A percentile compares a stretch with the other conserved stretches of the same genome.
Conservation (phyloP, 768 basidiomycete species). For the Boletus pseudopeckii region DNA sequence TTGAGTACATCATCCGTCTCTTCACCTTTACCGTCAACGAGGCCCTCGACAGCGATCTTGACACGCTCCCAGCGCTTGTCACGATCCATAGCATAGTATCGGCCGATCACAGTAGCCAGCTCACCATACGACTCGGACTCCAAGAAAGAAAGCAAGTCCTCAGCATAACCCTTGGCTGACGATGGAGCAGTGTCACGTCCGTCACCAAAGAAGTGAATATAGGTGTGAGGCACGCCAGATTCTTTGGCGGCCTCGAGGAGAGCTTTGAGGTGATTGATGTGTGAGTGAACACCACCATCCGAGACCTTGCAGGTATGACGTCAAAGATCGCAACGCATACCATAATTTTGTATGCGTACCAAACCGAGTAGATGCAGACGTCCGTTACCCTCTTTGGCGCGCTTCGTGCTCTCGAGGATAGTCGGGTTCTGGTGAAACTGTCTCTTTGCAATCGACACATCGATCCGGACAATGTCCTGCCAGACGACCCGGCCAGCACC, state of each 20-base stretch:
- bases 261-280: slow-evolving; percentile 86
- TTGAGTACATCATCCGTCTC: slow-evolving; percentile 55
- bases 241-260: slow-evolving; percentile 90
- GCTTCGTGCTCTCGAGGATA: slow-evolving; percentile 71
- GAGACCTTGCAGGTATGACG: slow-evolving; percentile 56
- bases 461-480: slow-evolving; percentile 97
- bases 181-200: slow-evolving; percentile 92
- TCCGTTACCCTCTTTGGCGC: slow-evolving; percentile 79
- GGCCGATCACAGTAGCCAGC: slow-evolving; percentile 79
- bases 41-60: slow-evolving; percentile 83
- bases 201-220: slow-evolving; percentile 92
- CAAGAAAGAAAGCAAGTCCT: slow-evolving; percentile 75
- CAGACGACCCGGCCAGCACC: slow-evolving; percentile 94
- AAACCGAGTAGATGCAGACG: slow-evolving; percentile 87
- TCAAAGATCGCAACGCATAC: slow-evolving; percentile 2
- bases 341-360: slow-evolving; percentile 40
- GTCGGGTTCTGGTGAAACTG: slow-evolving; percentile 77
- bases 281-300: slow-evolving; percentile 96
- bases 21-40: slow-evolving; percentile 69
- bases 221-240: slow-evolving; percentile 77
- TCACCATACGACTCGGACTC: slow-evolving; percentile 75
- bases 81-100: slow-evolving; percentile 97
- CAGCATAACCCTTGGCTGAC: slow-evolving; percentile 73
- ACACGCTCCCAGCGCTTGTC: slow-evolving; percentile 96
- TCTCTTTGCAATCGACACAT: slow-evolving; percentile 84